Base-by-base conservation (phyloP, 2,329 filamentous ascomycete species). In the Alternaria brassicicola region DNA sequence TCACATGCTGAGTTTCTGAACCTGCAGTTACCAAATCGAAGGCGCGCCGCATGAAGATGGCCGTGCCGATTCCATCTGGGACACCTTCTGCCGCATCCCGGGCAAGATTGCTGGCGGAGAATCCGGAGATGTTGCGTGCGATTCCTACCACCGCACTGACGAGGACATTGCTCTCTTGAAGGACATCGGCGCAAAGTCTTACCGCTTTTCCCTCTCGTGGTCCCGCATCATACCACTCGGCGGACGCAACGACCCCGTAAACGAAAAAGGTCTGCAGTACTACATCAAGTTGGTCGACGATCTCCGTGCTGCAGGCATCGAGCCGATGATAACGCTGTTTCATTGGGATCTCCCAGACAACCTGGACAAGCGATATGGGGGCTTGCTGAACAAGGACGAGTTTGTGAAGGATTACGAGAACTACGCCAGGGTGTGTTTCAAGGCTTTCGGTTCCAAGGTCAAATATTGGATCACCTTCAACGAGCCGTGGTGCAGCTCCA, bases 391-490 rank as follows among this genome's bases (percentile, higher is more conserved):
- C 83, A 89, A 90, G 74, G 83, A 88, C 41, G 92, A 96, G 79
- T 96, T 95, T 77, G 87, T 90, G 3, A 85, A 88, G 57, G 92
- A 96, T 79, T 96, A 88, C 74, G 88, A 89, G 67, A 81, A 89
- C 78, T 96, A 93, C 73, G 89, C 92, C 9, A 87, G 89, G 61
- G 82, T 92, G 45, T 82, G 92, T 69, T 96, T 93, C 80, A 84
- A 89, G 73, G 86, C 88, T 1, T 83, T 96, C 55, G 84, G 85
- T 47, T 85, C 88, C 52, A 89, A 88, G 77, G 91, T 93, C 71
- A 92, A 92, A 81, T 84, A 91, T 79, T 96, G 92, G 92, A 91
- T 93, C 76, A 95, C 91, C 25, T 92, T 94, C 80, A 95, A 95
- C 76, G 92, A 96, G 81, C 92, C 92, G 3, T 95, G 90, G 88